Conservation (phyloP, 495 filamentous ascomycete genomes). For the Hypoxylon lenormandii region DNA sequence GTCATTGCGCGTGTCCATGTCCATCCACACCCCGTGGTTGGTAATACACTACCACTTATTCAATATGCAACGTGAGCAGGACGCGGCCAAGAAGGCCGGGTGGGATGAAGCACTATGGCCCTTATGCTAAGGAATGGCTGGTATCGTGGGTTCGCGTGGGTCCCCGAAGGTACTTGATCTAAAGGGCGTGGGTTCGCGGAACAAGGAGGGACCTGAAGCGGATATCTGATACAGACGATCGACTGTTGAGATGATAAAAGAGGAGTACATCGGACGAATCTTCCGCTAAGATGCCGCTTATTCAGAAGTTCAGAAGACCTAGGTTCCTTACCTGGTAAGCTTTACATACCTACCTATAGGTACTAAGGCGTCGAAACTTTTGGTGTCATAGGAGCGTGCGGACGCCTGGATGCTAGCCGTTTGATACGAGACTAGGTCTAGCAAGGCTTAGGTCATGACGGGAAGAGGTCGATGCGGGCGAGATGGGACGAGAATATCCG, state of each 20-base stretch:
- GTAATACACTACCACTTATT: constrained; percentile 15
- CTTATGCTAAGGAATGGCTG: constrained; percentile 5
- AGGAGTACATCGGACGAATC: constrained; percentile 24
- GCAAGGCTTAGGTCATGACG: constrained; percentile 8
- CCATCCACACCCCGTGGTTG: constrained; percentile 22
- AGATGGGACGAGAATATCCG: constrained; percentile 18
- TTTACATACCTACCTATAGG: not conserved
- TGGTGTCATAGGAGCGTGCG: constrained; percentile 3
- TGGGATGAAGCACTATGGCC: constrained; percentile 8
- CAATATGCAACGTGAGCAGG: constrained; percentile 8
- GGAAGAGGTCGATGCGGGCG: constrained; percentile 5
- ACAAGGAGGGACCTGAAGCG: constrained; percentile 30
- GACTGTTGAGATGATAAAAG: constrained; percentile 27
- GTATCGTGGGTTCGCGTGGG: constrained; percentile 40
- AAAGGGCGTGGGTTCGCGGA: constrained; percentile 20
- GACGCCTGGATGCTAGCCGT: constrained; percentile 4
- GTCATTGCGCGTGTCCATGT: constrained; percentile 37
- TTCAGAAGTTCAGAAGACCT: no score
- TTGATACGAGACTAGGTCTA: constrained; percentile 34
- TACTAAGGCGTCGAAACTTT: constrained; percentile 5
- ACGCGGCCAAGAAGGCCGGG: not conserved
- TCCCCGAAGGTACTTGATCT: constrained; percentile 34
- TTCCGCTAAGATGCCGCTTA: constrained; percentile 11
- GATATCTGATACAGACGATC: constrained; percentile 47
- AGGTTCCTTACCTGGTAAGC: no score